A percentile compares a stretch with the other conserved stretches of the same genome.
Evolutionary conservation across 106 monocot genomes (phyloP).

Genomic region (Dendrobium chrysotoxum): DNA sequence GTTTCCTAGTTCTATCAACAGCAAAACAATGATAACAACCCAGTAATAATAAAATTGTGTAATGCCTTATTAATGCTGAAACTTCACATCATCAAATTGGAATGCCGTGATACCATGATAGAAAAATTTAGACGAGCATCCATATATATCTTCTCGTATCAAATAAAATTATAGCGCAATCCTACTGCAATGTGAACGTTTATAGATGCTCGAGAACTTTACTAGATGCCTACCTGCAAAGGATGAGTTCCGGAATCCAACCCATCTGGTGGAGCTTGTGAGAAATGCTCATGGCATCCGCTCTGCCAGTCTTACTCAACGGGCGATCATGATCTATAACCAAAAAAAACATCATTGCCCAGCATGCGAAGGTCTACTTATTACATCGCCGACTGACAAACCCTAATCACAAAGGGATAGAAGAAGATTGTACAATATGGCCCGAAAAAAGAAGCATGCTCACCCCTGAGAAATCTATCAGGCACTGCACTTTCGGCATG

Average conservation of each 20-base stretch:
- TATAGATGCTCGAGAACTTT: not conserved
- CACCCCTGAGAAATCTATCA: constrained; percentile 58
- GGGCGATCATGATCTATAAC: constrained; percentile 79
- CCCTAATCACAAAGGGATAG: not conserved
- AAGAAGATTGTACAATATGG: not conserved
- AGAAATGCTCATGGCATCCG: constrained; percentile 50
- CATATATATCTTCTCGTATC: not conserved
- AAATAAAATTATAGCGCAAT: not conserved
- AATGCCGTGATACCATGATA: not conserved
- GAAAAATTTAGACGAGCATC: not conserved
- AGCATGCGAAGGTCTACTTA: not conserved
- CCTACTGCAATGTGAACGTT: not conserved
- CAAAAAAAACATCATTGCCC: not conserved
- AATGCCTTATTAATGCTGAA: not conserved
- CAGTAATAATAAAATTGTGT: not conserved
- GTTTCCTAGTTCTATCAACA: not conserved
- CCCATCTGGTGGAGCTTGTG: constrained; percentile 78
- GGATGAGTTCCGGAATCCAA: constrained; percentile 85
- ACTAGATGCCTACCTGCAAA: constrained; percentile 52
- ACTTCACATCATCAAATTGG: not conserved
- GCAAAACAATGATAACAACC: not conserved
- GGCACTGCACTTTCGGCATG: constrained; percentile 70
- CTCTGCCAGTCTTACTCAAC: constrained; percentile 55
- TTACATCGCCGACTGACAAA: not conserved
- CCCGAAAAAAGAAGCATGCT: not conserved